Percentiles rank a stretch among this genome's conserved stretches.
Conservation (phyloP, 192 early-diverging fungal species). For the Cetraspora pellucida region DNA sequence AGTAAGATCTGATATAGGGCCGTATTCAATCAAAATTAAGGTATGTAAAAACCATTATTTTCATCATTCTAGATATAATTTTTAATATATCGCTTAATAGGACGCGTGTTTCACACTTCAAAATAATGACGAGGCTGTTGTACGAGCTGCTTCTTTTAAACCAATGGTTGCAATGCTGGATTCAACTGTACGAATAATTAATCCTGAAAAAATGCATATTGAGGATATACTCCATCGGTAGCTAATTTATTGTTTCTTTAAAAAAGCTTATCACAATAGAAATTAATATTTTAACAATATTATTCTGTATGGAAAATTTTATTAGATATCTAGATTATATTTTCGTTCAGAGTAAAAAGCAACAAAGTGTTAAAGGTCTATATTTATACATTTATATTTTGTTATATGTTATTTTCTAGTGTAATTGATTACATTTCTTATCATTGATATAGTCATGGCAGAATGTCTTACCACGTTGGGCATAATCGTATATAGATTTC, state of each 20-base stretch:
- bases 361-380: neutral
- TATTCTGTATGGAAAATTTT: constrained; percentile 33
- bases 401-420: neutral
- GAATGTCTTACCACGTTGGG: constrained; percentile 50
- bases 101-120: constrained; percentile 37
- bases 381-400: neutral
- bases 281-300: constrained; percentile 19
- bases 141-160: constrained; percentile 42
- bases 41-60: constrained; percentile 16
- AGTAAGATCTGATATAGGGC: constrained; percentile 36
- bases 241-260: too few relatives aligned
- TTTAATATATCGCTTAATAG: constrained; percentile 17
- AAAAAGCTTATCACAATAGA: constrained; percentile 26
- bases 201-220: constrained; percentile 41
- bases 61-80: neutral
- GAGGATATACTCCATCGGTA: constrained; percentile 34
- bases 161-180: constrained; percentile 44
- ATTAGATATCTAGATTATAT: constrained; percentile 25
- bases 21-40: constrained; percentile 46
- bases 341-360: neutral
- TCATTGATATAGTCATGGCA: constrained; percentile 41
- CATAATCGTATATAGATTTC: constrained; percentile 42
- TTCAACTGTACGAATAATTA: constrained; percentile 36
- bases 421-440: neutral
- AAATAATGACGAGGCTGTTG: constrained; percentile 37